Evolutionary conservation across 768 basidiomycete genomes (phyloP), one percentile per base, ranked within the genome.

Genomic region (Podaxis rugospora): DNA sequence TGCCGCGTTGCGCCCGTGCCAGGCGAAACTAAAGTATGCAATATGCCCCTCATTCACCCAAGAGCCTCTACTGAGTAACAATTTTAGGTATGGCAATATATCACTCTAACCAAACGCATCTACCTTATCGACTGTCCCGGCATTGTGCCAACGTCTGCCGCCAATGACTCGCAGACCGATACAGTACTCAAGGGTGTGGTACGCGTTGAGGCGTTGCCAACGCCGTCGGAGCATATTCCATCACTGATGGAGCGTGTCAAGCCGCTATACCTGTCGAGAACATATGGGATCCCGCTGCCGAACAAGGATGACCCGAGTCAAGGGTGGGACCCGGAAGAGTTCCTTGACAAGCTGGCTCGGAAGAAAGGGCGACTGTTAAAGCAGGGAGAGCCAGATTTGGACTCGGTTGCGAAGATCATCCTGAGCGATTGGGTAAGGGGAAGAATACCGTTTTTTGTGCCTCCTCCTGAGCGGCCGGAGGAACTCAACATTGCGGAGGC

Each of bases 111-210:
- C 62, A 86, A 90, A 64, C 85, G 92, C 57, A 99, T 99, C 71
- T 99, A 98, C 79, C 89, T 99, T 66, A 98, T 99, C 77, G 97
- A 99, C 75, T 99, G 97, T 71, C 97, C 97, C 28, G 97, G 97
- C 52, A 92, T 98, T 73, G 97, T 98, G 1, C 96, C 96, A 1
- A 89, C 94, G 16, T 95, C 94, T 23, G 59, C 59, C 40, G 90
- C 93, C 1, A 82, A 91, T 63, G 95, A 98, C 73, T 84, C 90
- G 1, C 89, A 96, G 69, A 93, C 93, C 0, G 84, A 87, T 14
- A 97, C 88, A 3, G 97, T 98, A 23, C 83, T 99, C 61, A 99
- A 99, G 75, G 97, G 96, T 18, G 95, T 98, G 52, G 86, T 98
- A 40, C 90, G 96, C 61, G 93, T 98, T 21, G 96, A 98, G 76